These are phyloP conservation scores for Jackrogersella multiformis DNA, from an alignment of 495 filamentous ascomycete species.

Conservation along the genomic window DNA sequence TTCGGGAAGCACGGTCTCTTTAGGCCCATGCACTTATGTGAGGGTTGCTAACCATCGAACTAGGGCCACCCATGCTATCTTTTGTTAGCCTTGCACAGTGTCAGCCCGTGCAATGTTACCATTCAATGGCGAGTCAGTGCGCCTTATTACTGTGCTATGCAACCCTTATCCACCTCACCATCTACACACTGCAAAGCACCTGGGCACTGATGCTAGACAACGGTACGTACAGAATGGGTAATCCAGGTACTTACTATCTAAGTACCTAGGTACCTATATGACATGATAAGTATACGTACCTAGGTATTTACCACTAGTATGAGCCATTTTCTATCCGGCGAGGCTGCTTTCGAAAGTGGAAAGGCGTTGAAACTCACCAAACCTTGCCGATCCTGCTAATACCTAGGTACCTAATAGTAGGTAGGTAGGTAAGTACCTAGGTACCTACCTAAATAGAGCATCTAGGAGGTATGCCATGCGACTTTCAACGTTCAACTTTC, in stretches of 20 bases:
- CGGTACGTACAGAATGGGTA: conserved; percentile 43
- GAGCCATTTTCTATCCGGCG: conserved; percentile 39
- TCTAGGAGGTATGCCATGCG: conserved; percentile 40
- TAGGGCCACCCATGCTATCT: conserved; percentile 29
- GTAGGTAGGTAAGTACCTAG: too few species aligned
- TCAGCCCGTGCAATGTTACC: conserved; percentile 8
- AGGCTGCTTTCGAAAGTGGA: conserved; percentile 37
- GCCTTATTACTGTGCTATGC: conserved; percentile 38
- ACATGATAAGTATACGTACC: too few species aligned
- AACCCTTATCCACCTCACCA: conserved; percentile 11
- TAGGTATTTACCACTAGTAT: conserved; percentile 37
- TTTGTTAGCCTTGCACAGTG: conserved; percentile 35
- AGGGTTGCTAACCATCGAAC: conserved; percentile 38
- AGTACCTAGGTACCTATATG: too few species aligned
- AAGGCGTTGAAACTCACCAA: conserved; percentile 34
- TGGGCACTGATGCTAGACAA: conserved; percentile 27
- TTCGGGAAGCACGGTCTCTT: conserved; percentile 41
- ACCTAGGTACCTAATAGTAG: conserved; percentile 12
- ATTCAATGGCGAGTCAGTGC: conserved; percentile 30
- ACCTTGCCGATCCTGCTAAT: conserved; percentile 39
- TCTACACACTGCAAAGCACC: conserved; percentile 28
- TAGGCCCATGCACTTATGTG: conserved; percentile 37
- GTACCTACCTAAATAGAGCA: neutral
- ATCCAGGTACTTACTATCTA: conserved; percentile 26
- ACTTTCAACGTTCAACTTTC: too few species aligned